phyloP scores from a whole-genome alignment of 108 stramenopile genomes.

The Nitzschia putrida region DNA sequence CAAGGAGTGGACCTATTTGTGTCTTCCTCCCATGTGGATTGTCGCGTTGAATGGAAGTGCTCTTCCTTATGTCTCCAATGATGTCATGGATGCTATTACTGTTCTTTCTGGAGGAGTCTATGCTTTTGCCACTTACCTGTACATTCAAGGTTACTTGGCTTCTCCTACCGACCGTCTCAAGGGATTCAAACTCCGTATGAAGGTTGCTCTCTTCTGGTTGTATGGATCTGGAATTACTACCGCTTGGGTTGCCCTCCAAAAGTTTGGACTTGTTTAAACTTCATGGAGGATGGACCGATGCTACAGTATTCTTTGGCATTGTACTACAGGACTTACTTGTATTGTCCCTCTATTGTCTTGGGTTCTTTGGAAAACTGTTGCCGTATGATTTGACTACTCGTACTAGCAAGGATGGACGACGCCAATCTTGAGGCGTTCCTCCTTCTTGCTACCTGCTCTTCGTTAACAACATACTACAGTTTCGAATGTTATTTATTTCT shows the following conservation, averaged over 20 bases:
- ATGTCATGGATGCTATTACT: constrained; percentile 2
- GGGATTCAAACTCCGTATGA: constrained; percentile 16
- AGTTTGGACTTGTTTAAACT: constrained; percentile 1
- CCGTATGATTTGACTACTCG: too few relatives aligned
- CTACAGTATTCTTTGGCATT: too few relatives aligned
- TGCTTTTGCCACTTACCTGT: constrained; percentile 8
- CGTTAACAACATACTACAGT: too few relatives aligned
- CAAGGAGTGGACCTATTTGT: constrained; percentile 27
- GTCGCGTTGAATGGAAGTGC: constrained; percentile 11
- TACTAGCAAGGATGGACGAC: too few relatives aligned
- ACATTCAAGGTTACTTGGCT: constrained; percentile 14
- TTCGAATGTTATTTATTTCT: too few relatives aligned
- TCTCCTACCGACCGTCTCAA: constrained; percentile 14
- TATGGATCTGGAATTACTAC: constrained; percentile 21
- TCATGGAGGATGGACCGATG: too few relatives aligned
- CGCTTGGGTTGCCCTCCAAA: constrained; percentile 5
- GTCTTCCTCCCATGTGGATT: constrained; percentile 23
- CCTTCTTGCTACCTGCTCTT: too few relatives aligned
- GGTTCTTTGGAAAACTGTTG: too few relatives aligned
- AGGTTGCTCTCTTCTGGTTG: constrained; percentile 16
- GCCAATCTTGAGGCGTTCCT: too few relatives aligned
- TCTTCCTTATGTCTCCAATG: constrained; percentile 16
- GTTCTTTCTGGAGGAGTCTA: constrained; percentile 1
- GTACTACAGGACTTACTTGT: too few relatives aligned
- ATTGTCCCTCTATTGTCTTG: too few relatives aligned